A percentile compares a stretch with the other conserved stretches of the same genome.
These are phyloP conservation scores for Lanzia echinophila DNA, from an alignment of 2,329 filamentous ascomycete species.

Conservation along the genomic window DNA sequence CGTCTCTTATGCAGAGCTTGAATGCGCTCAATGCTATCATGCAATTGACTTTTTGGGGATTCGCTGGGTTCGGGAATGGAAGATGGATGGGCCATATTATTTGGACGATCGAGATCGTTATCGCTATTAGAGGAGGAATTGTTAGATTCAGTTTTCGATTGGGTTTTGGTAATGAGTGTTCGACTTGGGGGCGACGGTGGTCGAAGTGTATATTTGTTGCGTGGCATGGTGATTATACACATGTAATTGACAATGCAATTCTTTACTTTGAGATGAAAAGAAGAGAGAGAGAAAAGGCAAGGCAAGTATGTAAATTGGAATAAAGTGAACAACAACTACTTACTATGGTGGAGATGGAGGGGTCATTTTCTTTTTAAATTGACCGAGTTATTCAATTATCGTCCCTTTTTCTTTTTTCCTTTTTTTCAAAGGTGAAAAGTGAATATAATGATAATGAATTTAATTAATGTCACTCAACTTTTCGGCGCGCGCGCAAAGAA, in stretches of 20 bases:
- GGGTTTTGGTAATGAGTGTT: constrained; percentile 1
- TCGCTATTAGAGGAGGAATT: not conserved
- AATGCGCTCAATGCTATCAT: constrained; percentile 9
- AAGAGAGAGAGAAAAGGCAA: not conserved
- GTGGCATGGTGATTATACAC: not conserved
- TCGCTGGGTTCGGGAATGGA: constrained; percentile 6
- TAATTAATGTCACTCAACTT: not conserved
- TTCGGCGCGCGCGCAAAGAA: not conserved
- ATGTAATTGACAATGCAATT: not conserved
- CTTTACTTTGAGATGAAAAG: not conserved
- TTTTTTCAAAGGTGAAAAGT: not conserved
- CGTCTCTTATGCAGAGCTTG: constrained; percentile 7
- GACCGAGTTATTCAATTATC: not conserved
- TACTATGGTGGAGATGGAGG: constrained; percentile 10
- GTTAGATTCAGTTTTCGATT: not conserved
- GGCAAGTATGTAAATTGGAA: no score
- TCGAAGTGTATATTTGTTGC: constrained; percentile 7
- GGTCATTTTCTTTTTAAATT: not conserved
- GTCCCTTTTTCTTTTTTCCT: not conserved
- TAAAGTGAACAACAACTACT: not conserved
- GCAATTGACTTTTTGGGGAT: constrained; percentile 5
- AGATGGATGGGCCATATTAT: not conserved
- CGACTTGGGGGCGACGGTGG: not conserved
- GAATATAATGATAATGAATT: not conserved
- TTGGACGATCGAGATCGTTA: not conserved